phyloP scores from a whole-genome alignment of 805 yeast species.

The Spathaspora boniae region DNA sequence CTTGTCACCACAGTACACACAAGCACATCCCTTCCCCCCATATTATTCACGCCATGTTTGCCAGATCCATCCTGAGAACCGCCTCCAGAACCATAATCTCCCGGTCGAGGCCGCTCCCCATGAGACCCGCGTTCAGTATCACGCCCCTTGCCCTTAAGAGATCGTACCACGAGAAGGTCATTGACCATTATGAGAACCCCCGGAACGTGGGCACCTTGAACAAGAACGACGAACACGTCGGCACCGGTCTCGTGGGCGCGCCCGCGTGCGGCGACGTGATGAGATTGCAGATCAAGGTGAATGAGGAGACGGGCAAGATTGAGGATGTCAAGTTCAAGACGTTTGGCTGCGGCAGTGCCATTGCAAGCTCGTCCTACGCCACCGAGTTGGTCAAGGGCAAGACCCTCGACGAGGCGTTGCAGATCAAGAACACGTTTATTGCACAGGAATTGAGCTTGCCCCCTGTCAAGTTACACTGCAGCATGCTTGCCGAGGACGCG shows the following conservation, averaged over 20 bases:
- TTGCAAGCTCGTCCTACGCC: constrained; percentile 92
- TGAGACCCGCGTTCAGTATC: neutral
- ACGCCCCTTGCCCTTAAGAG: constrained; percentile 15
- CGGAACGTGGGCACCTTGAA: constrained; percentile 94
- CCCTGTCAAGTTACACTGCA: constrained; percentile 95
- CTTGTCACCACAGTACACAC: neutral
- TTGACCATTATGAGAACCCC: constrained; percentile 95
- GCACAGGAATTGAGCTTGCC: constrained; percentile 94
- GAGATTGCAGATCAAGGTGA: constrained; percentile 93
- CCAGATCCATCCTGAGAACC: constrained; percentile 18
- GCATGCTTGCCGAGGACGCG: constrained; percentile 99
- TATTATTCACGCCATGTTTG: too few species aligned
- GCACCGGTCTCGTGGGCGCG: constrained; percentile 97
- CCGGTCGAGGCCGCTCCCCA: too few species aligned
- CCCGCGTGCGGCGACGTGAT: constrained; percentile 99
- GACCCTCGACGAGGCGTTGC: constrained; percentile 88
- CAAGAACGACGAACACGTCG: constrained; percentile 71
- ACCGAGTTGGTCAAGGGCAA: constrained; percentile 95
- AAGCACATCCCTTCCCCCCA: too few species aligned
- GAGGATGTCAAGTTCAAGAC: constrained; percentile 97
- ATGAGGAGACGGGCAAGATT: constrained; percentile 84
- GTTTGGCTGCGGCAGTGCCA: constrained; percentile 98
- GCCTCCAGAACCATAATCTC: neutral
- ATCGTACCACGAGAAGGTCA: constrained; percentile 85
- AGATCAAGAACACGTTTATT: constrained; percentile 88